Evolutionary conservation across 148 eudicot species (phyloP).

Genomic region (Rhododendron ferrugineum): DNA sequence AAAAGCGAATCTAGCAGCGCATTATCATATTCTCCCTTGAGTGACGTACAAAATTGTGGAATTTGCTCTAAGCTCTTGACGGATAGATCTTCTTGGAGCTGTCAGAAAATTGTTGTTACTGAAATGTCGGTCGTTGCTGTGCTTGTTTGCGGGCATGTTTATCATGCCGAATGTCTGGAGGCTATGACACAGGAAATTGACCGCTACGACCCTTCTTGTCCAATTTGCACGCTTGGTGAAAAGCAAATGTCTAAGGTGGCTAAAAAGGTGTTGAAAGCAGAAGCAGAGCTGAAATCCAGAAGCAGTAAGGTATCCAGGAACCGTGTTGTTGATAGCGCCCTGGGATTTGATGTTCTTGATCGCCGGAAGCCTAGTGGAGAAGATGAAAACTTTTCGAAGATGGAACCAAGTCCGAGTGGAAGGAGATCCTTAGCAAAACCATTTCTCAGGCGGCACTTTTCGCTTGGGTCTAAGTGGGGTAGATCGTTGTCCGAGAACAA

Average conservation of each 20-base stretch:
- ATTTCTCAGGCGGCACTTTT: conserved; percentile 68
- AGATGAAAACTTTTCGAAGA: conserved; percentile 42
- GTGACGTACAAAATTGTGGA: conserved; percentile 58
- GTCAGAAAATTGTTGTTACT: conserved; percentile 47
- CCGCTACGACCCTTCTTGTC: conserved; percentile 83
- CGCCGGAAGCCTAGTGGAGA: conserved; percentile 17
- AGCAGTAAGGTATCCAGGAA: conserved; percentile 47
- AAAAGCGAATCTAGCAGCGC: conserved; percentile 36
- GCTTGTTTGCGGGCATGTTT: conserved; percentile 73
- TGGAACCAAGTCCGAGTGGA: conserved; percentile 58
- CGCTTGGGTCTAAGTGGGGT: conserved; percentile 55
- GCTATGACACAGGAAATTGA: conserved; percentile 58
- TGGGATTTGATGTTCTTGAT: conserved; percentile 42
- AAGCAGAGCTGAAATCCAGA: conserved; percentile 45
- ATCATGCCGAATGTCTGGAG: conserved; percentile 87
- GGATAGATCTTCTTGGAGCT: conserved; percentile 67
- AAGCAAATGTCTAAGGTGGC: conserved; percentile 54
- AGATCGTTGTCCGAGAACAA: conserved; percentile 35
- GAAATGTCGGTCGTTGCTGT: conserved; percentile 74
- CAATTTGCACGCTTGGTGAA: conserved; percentile 72
- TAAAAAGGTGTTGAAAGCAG: conserved; percentile 54
- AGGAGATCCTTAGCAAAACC: conserved; percentile 59
- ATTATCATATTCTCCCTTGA: conserved; percentile 32
- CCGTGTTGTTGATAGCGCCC: conserved; percentile 28
- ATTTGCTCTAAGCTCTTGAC: conserved; percentile 64